Conservation (phyloP, 129 eudicot genomes). For the Centaurea solstitialis region DNA sequence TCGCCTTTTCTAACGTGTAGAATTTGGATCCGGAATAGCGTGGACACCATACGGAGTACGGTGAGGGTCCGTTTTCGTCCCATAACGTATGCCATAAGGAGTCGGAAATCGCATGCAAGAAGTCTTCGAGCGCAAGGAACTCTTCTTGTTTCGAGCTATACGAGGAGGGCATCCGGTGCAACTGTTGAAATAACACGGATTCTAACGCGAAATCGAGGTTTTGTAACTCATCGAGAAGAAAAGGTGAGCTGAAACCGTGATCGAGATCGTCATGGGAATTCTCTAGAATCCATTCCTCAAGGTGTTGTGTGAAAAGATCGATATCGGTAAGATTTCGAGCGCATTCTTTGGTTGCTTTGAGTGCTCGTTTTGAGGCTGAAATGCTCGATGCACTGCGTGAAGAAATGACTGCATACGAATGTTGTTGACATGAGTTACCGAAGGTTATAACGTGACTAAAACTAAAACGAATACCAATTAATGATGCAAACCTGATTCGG, state of each 20-base stretch:
- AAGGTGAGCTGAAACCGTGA: slow-evolving; percentile 57
- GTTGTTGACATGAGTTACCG: slow-evolving; percentile 10
- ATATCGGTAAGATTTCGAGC: slow-evolving; percentile 55
- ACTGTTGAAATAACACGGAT: slow-evolving; percentile 73
- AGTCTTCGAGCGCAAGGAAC: slow-evolving; percentile 79
- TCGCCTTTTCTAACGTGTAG: slow-evolving; percentile 73
- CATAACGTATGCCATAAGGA: slow-evolving; percentile 83
- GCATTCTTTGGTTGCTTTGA: slow-evolving; percentile 60
- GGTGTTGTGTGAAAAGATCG: slow-evolving; percentile 51
- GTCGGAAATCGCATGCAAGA: slow-evolving; percentile 74
- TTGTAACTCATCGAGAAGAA: slow-evolving; percentile 58
- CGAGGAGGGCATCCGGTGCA: slow-evolving; percentile 83
- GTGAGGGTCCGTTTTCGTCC: slow-evolving; percentile 60
- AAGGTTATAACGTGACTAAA: slow-evolving; percentile 9
- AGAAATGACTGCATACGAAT: slow-evolving; percentile 43
- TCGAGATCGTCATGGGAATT: slow-evolving; percentile 37
- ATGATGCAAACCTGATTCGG: slow-evolving; percentile 38
- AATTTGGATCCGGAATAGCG: slow-evolving; percentile 77
- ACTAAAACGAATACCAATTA: background rate
- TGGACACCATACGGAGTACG: slow-evolving; percentile 62
- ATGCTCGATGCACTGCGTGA: slow-evolving; percentile 49
- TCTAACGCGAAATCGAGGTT: slow-evolving; percentile 85
- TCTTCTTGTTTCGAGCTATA: slow-evolving; percentile 64
- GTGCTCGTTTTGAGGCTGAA: slow-evolving; percentile 48
- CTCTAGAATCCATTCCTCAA: slow-evolving; percentile 71